Conservation (phyloP, 768 basidiomycete species). For the Arthromyces matolae region DNA sequence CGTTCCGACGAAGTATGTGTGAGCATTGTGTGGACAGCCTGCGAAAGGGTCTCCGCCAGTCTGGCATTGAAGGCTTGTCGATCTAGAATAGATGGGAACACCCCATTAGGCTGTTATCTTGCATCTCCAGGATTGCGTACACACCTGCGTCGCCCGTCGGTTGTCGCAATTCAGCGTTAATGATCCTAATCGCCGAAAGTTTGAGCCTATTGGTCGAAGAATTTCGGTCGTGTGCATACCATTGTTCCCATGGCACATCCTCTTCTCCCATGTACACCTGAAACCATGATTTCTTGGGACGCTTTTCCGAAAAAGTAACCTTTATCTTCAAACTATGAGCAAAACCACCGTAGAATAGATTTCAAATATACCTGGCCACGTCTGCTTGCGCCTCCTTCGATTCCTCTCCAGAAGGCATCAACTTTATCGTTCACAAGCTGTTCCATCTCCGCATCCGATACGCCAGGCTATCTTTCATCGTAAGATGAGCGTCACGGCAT, state of each 20-base stretch:
- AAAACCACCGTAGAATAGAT: background rate
- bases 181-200: slow-evolving; percentile 49
- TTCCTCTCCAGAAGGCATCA: slow-evolving; percentile 71
- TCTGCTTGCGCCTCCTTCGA: slow-evolving; percentile 61
- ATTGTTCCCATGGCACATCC: slow-evolving; percentile 85
- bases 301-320: slow-evolving; percentile 75
- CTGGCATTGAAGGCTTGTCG: slow-evolving; percentile 51
- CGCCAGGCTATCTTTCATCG: slow-evolving; percentile 62
- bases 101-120: too few relatives aligned
- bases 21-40: slow-evolving; percentile 67
- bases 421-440: slow-evolving; percentile 72
- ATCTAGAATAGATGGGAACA: slow-evolving; percentile 22
- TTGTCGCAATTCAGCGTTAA: slow-evolving; percentile 77
- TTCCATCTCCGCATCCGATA: slow-evolving; percentile 70
- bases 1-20: slow-evolving; percentile 75
- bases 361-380: slow-evolving; percentile 56
- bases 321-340: slow-evolving; percentile 43
- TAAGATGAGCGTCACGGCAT: too few relatives aligned
- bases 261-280: slow-evolving; percentile 69
- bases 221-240: slow-evolving; percentile 37
- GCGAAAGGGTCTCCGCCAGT: slow-evolving; percentile 60
- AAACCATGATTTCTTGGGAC: slow-evolving; percentile 78
- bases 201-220: background rate
- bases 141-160: slow-evolving; percentile 61
- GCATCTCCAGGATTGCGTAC: too few relatives aligned